Evolutionary conservation across 2,329 filamentous ascomycete genomes (phyloP).

Genomic region (Alternaria postmessia): DNA sequence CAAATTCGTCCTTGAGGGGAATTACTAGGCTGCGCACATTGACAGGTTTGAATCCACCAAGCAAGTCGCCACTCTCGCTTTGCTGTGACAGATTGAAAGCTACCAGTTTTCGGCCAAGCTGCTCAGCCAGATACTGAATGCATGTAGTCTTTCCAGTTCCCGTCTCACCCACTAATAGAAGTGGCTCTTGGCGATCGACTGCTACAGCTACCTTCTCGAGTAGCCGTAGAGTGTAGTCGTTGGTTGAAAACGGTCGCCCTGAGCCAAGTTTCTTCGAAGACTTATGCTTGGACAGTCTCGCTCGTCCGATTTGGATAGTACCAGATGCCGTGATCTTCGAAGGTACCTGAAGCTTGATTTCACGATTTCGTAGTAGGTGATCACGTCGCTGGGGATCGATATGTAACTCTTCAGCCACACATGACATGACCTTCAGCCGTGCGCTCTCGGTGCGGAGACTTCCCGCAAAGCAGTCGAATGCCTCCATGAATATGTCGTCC

Average conservation of each 20-base stretch:
- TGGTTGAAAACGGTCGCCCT: constrained; percentile 79
- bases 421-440: constrained; percentile 67
- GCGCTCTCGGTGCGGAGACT: constrained; percentile 73
- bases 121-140: constrained; percentile 87
- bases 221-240: constrained; percentile 80
- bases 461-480: constrained; percentile 89
- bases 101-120: constrained; percentile 84
- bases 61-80: constrained; percentile 92
- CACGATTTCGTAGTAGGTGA: constrained; percentile 77
- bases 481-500: constrained; percentile 92
- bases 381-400: constrained; percentile 82
- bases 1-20: constrained; percentile 92
- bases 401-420: constrained; percentile 86
- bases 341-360: constrained; percentile 66
- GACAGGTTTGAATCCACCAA: constrained; percentile 96
- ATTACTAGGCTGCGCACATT: constrained; percentile 87
- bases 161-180: constrained; percentile 96
- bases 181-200: constrained; percentile 83
- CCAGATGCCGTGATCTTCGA: constrained; percentile 37
- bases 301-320: constrained; percentile 51
- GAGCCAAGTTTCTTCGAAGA: constrained; percentile 49
- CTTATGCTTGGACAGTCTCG: constrained; percentile 56
- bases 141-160: constrained; percentile 98
- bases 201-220: constrained; percentile 89
- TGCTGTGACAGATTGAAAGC: constrained; percentile 98